A percentile compares a stretch with the other conserved stretches of the same genome.
Evolutionary conservation across 2,329 filamentous ascomycete genomes (phyloP).

Genomic region (Alternaria burnsii): DNA sequence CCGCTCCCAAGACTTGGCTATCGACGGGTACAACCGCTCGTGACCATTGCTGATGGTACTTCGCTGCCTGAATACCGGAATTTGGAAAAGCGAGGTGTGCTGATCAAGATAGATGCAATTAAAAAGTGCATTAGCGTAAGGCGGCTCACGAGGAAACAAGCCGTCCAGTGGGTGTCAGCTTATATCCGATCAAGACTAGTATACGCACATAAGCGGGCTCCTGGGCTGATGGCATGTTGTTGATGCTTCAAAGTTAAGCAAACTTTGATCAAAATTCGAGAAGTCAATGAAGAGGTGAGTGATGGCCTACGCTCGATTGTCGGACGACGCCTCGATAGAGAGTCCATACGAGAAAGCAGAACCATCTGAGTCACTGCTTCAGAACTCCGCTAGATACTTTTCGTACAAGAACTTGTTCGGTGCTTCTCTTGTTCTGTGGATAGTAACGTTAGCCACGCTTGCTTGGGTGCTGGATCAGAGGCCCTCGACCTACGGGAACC

Average conservation of each 20-base stretch:
- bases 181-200: not conserved
- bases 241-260: not conserved
- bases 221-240: not conserved
- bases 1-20: not conserved
- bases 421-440: constrained; percentile 2
- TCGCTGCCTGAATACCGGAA: not conserved
- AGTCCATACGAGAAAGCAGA: not conserved
- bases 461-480: not conserved
- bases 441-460: constrained; percentile 3
- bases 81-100: not conserved
- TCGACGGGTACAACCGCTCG: not conserved
- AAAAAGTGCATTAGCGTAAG: not conserved
- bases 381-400: not conserved
- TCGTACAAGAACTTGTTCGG: constrained; percentile 4
- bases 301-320: constrained; percentile 6
- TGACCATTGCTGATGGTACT: constrained; percentile 3
- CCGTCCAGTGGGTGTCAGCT: not conserved
- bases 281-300: not conserved
- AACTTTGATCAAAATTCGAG: not conserved
- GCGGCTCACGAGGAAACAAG: not conserved
- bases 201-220: not conserved
- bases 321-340: not conserved
- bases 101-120: not conserved
- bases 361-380: not conserved
- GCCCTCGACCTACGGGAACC: not conserved